Evolutionary conservation across 352 stramenopile genomes (phyloP).

Genomic region (Phytophthora kernoviae): DNA sequence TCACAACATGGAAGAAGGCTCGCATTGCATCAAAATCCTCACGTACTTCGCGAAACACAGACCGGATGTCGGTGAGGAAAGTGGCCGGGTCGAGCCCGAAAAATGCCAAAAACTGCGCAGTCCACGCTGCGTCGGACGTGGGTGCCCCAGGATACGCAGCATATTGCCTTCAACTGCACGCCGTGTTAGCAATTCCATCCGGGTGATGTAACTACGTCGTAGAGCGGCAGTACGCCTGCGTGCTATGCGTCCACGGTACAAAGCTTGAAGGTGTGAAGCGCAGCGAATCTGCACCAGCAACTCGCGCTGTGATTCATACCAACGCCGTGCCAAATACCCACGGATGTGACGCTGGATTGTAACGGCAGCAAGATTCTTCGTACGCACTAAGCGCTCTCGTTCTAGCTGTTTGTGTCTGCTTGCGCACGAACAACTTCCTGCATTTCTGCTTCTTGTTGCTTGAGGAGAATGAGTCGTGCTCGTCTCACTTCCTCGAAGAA

Average conservation of each 20-base stretch:
- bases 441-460: slow-evolving; percentile 70
- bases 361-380: slow-evolving; percentile 51
- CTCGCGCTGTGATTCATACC: slow-evolving; percentile 63
- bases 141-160: slow-evolving; percentile 60
- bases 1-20: slow-evolving; percentile 66
- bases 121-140: slow-evolving; percentile 59
- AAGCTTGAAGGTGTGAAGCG: slow-evolving; percentile 60
- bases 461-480: slow-evolving; percentile 56
- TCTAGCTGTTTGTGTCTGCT: slow-evolving; percentile 57
- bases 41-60: slow-evolving; percentile 64
- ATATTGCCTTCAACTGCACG: slow-evolving; percentile 66
- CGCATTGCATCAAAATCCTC: slow-evolving; percentile 73
- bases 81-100: slow-evolving; percentile 79
- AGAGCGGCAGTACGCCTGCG: slow-evolving; percentile 66
- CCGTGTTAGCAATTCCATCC: slow-evolving; percentile 74
- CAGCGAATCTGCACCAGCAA: slow-evolving; percentile 53
- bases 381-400: slow-evolving; percentile 47
- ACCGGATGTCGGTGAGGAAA: slow-evolving; percentile 72
- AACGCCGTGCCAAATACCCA: slow-evolving; percentile 55
- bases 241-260: slow-evolving; percentile 76
- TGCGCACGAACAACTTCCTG: slow-evolving; percentile 69
- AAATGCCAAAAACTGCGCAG: slow-evolving; percentile 73
- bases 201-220: slow-evolving; percentile 71
- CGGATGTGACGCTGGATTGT: slow-evolving; percentile 78
- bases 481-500: slow-evolving; percentile 68